A percentile compares a stretch with the other conserved stretches of the same genome.
Evolutionary conservation across 768 basidiomycete species (phyloP).

Genomic region (Boletus patriciae): DNA sequence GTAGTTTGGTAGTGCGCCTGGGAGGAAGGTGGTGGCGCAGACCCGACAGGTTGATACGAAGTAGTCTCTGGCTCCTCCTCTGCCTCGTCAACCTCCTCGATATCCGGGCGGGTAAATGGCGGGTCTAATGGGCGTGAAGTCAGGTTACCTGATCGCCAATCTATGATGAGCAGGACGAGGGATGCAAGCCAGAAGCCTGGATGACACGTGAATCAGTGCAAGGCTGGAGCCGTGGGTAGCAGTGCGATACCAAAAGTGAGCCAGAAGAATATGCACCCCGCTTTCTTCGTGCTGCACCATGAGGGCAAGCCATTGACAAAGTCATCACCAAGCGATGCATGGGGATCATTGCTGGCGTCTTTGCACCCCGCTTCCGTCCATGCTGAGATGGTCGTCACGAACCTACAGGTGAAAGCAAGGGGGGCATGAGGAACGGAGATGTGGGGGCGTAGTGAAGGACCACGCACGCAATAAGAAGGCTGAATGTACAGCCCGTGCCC

Average conservation of each 20-base stretch:
- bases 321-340: constrained; percentile 62
- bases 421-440: constrained; percentile 15
- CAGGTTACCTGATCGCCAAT: constrained; percentile 74
- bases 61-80: constrained; percentile 53
- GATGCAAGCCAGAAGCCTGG: constrained; percentile 77
- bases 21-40: constrained; percentile 33
- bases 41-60: constrained; percentile 47
- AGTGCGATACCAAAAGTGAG: constrained; percentile 59
- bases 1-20: constrained; percentile 24
- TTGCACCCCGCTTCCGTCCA: constrained; percentile 93
- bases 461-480: constrained; percentile 76
- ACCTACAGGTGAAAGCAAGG: constrained; percentile 41
- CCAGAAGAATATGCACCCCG: constrained; percentile 90
- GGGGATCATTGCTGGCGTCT: constrained; percentile 76
- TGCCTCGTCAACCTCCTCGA: constrained; percentile 50
- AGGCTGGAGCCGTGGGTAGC: not conserved
- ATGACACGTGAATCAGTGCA: constrained; percentile 9
- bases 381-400: constrained; percentile 76
- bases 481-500: constrained; percentile 61
- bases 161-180: constrained; percentile 60
- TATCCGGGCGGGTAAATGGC: constrained; percentile 66
- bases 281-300: constrained; percentile 94
- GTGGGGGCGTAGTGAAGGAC: not conserved
- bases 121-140: constrained; percentile 59
- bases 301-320: constrained; percentile 69